Base-by-base conservation (phyloP, 140 eudicot genomes). In the Flaveria floridana region DNA sequence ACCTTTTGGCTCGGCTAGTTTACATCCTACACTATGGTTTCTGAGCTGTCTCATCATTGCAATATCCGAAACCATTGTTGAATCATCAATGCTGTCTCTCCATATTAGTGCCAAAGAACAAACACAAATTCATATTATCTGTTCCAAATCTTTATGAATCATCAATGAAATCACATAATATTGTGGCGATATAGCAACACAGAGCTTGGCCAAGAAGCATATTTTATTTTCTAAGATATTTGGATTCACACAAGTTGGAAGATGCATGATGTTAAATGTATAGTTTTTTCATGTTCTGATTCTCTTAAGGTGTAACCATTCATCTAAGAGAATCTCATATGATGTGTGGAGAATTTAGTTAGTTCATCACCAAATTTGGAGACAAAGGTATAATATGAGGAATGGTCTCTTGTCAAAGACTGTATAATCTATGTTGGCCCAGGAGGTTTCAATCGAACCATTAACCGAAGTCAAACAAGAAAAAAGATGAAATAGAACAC, bases 81-180 rank as follows among this genome's bases (percentile, higher is more conserved):
- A 68, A 44, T 68, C 57, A 9, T 68, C 16, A 68, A 42, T 18
- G 57, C 30, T 42, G 48, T 21, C 57, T 68, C 72, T 68, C 57
- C 74, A 23, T 69, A 3, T 23, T 7, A 59, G 4, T 23, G 42
- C 52, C 59, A 47, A 12, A 25, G 42, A 25, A 25, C 16, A 59
- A 48, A 28, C 62, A 66, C 2, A 50, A 70, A 70, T 70, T 28
- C 30, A 51, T 21, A 7, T 70, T 52, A 9, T 71, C 23, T 11
- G 14, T 34, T 34, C 65, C 16, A 71, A 53, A 23, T 53, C 19
- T 3, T 30, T 21, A 23, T 21, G 20, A 68, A 68, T 20, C 57
- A 20, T 8, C 39, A 25, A 61, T 25, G 19, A 13, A 61, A 25
- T 57, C 64, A 57, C 15, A 20, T 57, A 57, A 19, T 18, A 3